phyloP scores from a whole-genome alignment of 495 filamentous ascomycete species.

The Entonaema liquescens region DNA sequence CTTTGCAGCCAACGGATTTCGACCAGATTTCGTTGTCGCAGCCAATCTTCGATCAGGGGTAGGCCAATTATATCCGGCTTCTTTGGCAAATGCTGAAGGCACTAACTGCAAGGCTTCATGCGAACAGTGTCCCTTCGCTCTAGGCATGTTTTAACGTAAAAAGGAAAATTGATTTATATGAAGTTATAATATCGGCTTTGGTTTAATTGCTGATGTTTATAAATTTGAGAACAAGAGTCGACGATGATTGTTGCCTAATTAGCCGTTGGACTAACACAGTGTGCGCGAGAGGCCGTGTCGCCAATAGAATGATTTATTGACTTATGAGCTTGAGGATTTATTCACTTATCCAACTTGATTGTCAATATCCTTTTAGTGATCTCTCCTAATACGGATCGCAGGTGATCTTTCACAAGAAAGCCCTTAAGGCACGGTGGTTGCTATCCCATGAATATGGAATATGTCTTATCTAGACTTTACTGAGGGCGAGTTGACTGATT shows the following conservation, averaged over 20 bases:
- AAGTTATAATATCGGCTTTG: not conserved
- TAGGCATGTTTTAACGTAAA: not conserved
- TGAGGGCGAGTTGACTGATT: no score
- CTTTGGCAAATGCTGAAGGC: conserved; percentile 45
- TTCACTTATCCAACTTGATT: not conserved
- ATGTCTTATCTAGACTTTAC: no score
- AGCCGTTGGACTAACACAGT: not conserved
- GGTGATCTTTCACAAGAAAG: no score
- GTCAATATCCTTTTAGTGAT: no score
- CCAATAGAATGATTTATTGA: not conserved
- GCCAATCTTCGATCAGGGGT: conserved; percentile 39
- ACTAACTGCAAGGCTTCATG: conserved; percentile 45
- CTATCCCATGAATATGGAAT: no score
- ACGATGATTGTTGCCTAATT: not conserved
- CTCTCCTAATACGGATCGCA: no score
- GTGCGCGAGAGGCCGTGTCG: not conserved
- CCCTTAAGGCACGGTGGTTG: no score
- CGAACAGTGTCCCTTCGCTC: conserved; percentile 18
- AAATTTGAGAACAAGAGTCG: not conserved
- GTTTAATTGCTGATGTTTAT: not conserved
- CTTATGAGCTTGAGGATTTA: not conserved
- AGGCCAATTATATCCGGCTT: conserved; percentile 41
- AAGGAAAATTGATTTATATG: not conserved
- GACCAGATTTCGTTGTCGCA: conserved; percentile 44
- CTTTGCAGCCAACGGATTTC: conserved; percentile 25